Percentiles rank a stretch among this genome's conserved stretches.
Conservation (phyloP, 225 moss, liverwort and hornwort species). For the Takakia lepidozioides region DNA sequence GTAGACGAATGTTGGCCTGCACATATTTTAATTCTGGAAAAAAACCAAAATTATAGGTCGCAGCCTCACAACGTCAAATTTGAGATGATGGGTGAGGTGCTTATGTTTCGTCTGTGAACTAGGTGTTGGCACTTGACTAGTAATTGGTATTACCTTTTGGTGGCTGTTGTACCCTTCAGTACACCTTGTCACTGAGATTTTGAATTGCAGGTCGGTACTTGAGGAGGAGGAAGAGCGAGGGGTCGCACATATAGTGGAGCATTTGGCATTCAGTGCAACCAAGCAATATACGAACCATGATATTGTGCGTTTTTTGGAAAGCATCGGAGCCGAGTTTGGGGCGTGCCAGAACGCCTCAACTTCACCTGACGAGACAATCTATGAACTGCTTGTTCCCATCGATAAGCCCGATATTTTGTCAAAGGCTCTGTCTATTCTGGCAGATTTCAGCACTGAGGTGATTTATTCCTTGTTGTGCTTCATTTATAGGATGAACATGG, state of each 20-base stretch:
- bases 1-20: no score
- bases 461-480: no score
- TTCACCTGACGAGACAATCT: constrained; percentile 98
- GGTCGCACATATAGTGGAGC: constrained; percentile 95
- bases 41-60: no score
- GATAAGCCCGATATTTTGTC: constrained; percentile 90
- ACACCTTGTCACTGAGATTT: not conserved
- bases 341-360: constrained; percentile 98
- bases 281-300: constrained; percentile 91
- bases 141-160: no score
- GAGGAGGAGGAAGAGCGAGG: constrained; percentile 94
- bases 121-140: no score
- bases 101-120: no score
- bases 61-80: no score
- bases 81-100: no score
- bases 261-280: constrained; percentile 94
- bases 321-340: constrained; percentile 97
- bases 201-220: constrained; percentile 59
- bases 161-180: no score
- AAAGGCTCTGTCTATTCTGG: constrained; percentile 82
- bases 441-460: constrained; percentile 95
- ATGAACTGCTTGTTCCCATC: constrained; percentile 91
- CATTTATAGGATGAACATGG: no score
- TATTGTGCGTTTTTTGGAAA: constrained; percentile 83
- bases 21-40: no score